Base-by-base conservation (phyloP, 2,329 filamentous ascomycete species). In the Sporothrix variecibatus region DNA sequence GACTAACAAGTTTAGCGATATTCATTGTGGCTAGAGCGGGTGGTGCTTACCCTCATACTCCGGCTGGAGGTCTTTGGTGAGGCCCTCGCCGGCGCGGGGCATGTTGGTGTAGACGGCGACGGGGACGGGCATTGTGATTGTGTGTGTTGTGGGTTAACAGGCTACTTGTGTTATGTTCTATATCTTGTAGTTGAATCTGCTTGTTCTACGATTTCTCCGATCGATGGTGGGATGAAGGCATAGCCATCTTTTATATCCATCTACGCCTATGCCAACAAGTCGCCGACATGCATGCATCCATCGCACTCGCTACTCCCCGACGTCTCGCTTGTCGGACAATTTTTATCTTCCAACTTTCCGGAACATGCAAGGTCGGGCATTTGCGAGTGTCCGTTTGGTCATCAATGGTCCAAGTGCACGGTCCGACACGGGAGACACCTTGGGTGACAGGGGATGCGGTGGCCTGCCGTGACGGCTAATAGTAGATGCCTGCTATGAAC, bases 1-100 rank as follows among this genome's bases (percentile, higher is more conserved):
- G 56, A 75, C 71, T 73, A 5, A n/a, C 7, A 7, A 2, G 26
- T n/a, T 49, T 43, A 51, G 53, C 5, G 43, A 7, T 11, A 17
- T 15, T 49, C 11, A 49, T 6, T 40, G 7, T 4, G 38, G 12
- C 2, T 15, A 34, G n/a, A 38, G 23, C 17, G 12, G 46, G 46
- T 4, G 11, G n/a, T 1, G 38, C 12, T 1, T 49, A 74, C 73
- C 65, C 2, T 75, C 58, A 2, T 49, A 71, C 34, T 71, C 71
- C 8, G 71, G 71, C 46, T 56, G 43, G 17, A 73, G 74, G 2
- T 46, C 34, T 11, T 60, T 38, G 40, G 43, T 34, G 28, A 75
- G 28, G 51, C 46, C 43, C 56, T 73, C 65, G 23, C 65, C 74
- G 34, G 71, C 71, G 9, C 2, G 51, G 53, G 71, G 26, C 6